These are phyloP conservation scores for Dichotomocladium elegans DNA, from an alignment of 371 early-diverging fungal genomes.

Conservation along the genomic window DNA sequence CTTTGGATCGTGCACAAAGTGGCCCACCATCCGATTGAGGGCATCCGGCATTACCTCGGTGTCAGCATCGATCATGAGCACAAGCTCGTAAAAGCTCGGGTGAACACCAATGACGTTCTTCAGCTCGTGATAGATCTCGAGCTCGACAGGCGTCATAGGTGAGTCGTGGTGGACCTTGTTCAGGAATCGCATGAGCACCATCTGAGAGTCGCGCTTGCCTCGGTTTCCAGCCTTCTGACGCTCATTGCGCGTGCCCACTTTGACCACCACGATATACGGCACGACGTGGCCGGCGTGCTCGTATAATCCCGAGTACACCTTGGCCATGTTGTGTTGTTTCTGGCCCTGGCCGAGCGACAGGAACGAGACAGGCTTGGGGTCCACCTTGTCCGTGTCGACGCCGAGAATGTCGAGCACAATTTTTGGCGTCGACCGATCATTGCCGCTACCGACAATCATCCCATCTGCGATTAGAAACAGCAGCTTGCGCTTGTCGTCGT, in stretches of 20 bases:
- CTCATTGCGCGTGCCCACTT: conserved; percentile 83
- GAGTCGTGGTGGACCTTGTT: conserved; percentile 88
- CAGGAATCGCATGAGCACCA: conserved; percentile 95
- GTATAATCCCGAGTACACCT: conserved; percentile 97
- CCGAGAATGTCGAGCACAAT: conserved; percentile 95
- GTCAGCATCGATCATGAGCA: conserved; percentile 95
- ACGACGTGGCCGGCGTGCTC: conserved; percentile 84
- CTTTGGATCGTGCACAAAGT: conserved; percentile 77
- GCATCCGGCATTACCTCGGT: conserved; percentile 83
- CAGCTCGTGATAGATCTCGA: conserved; percentile 89
- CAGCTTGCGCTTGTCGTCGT: conserved; percentile 95
- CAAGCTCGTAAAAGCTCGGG: conserved; percentile 86
- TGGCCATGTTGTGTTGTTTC: conserved; percentile 93
- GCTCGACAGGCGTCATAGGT: conserved; percentile 82
- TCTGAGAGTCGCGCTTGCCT: conserved; percentile 98
- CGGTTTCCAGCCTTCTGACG: conserved; percentile 81
- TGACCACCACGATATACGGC: conserved; percentile 94
- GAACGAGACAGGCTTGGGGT: conserved; percentile 90
- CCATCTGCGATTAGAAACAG: conserved; percentile 90
- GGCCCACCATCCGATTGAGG: conserved; percentile 72
- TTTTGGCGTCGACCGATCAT: conserved; percentile 95
- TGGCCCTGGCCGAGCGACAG: conserved; percentile 85
- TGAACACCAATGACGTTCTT: conserved; percentile 87
- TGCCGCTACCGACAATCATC: conserved; percentile 95
- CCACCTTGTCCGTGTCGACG: conserved; percentile 66